Conservation (phyloP, 352 stramenopile genomes). For the Phytopythium kandeliae region DNA sequence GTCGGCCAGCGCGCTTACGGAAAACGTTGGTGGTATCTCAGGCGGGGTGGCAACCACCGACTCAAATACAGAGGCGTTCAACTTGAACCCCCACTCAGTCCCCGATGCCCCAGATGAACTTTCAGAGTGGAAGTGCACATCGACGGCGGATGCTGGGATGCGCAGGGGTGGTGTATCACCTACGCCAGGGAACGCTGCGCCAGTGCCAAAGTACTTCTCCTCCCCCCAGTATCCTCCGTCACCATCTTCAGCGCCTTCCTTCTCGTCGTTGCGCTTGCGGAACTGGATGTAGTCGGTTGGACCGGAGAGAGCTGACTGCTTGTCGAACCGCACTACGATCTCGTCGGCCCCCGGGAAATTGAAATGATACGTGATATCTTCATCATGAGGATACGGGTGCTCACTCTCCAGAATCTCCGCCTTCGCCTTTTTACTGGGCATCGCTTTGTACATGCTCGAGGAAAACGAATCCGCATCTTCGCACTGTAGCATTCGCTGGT, state of each 20-base stretch:
- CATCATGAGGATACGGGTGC: conserved; percentile 57
- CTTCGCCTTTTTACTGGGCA: conserved; percentile 55
- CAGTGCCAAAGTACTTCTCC: conserved; percentile 55
- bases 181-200: conserved; percentile 63
- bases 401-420: conserved; percentile 75
- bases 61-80: conserved; percentile 65
- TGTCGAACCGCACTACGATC: conserved; percentile 83
- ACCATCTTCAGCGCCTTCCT: conserved; percentile 8
- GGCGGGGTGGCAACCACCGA: conserved; percentile 40
- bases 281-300: conserved; percentile 85
- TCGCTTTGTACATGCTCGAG: conserved; percentile 27
- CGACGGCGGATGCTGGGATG: conserved; percentile 56
- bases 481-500: conserved; percentile 19
- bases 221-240: conserved; percentile 51
- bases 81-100: conserved; percentile 79
- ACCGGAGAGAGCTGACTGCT: conserved; percentile 53
- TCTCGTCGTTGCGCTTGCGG: conserved; percentile 28
- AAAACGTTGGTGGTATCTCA: conserved; percentile 41
- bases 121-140: conserved; percentile 73
- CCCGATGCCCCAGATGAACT: conserved; percentile 16
- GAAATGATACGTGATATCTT: conserved; percentile 58
- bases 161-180: conserved; percentile 42
- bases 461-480: conserved; percentile 3
- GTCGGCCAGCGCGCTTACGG: conserved; percentile 39
- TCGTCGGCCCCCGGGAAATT: conserved; percentile 57